A percentile compares a stretch with the other conserved stretches of the same genome.
phyloP scores from a whole-genome alignment of 768 basidiomycete species.

The Xerocomus spinulosus region DNA sequence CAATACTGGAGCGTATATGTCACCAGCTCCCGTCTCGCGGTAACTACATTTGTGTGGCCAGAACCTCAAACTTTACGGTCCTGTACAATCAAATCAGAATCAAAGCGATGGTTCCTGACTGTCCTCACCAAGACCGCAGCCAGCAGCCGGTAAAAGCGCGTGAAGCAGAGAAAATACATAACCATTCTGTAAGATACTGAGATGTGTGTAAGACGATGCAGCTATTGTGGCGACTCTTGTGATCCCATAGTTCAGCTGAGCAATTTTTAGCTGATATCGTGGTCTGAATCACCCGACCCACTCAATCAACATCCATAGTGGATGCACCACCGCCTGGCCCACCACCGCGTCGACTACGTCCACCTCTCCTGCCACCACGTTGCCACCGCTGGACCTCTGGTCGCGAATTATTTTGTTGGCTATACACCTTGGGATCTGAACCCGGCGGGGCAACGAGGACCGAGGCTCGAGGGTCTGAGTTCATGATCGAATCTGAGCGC shows the following conservation, averaged over 20 bases:
- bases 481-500: constrained; percentile 73
- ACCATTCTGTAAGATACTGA: constrained; percentile 24
- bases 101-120: neutral
- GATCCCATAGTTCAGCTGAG: constrained; percentile 11
- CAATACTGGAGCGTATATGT: too few relatives aligned
- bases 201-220: constrained; percentile 18
- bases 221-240: constrained; percentile 11
- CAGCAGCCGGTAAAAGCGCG: neutral
- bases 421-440: constrained; percentile 50
- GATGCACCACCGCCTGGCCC: constrained; percentile 12
- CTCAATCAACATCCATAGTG: constrained; percentile 29
- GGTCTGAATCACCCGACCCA: neutral
- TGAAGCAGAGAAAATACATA: constrained; percentile 17
- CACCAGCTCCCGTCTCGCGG: too few relatives aligned
- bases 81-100: neutral
- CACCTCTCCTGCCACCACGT: constrained; percentile 24
- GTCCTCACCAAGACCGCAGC: neutral
- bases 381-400: constrained; percentile 24
- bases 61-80: neutral
- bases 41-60: too few relatives aligned
- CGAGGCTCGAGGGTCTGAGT: constrained; percentile 56
- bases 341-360: constrained; percentile 22
- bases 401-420: constrained; percentile 27
- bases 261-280: constrained; percentile 6
- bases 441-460: constrained; percentile 69